phyloP scores from a whole-genome alignment of 2,329 filamentous ascomycete genomes.

The Fusarium virguliforme region DNA sequence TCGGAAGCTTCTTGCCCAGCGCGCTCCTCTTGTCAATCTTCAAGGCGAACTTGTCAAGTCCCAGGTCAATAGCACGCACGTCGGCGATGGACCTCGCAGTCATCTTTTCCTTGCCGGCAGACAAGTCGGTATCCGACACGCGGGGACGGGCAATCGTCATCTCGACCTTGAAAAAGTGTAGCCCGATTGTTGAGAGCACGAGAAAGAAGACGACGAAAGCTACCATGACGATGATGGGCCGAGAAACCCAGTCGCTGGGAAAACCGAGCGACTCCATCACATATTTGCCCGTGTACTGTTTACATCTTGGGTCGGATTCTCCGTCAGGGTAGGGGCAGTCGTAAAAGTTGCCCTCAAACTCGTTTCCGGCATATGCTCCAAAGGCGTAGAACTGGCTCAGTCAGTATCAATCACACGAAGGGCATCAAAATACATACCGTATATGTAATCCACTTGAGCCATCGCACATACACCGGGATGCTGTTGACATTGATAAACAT shows the following conservation, averaged over 20 bases:
- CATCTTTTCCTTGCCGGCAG: conserved; percentile 81
- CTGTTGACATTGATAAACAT: conserved; percentile 83
- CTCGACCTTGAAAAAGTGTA: conserved; percentile 77
- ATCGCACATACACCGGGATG: conserved; percentile 83
- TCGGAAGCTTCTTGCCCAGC: conserved; percentile 66
- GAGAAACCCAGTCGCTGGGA: conserved; percentile 76
- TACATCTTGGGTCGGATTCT: conserved; percentile 75
- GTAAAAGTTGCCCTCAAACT: conserved; percentile 81
- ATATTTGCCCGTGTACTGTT: conserved; percentile 78
- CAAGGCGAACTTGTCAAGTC: conserved; percentile 75
- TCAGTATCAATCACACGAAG: conserved; percentile 35
- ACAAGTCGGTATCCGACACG: conserved; percentile 72
- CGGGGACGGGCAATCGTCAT: conserved; percentile 79
- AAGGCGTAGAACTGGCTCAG: conserved; percentile 75
- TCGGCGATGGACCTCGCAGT: conserved; percentile 66
- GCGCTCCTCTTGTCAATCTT: conserved; percentile 74
- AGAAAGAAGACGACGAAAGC: conserved; percentile 77
- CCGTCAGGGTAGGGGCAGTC: conserved; percentile 78
- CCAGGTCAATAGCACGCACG: conserved; percentile 75
- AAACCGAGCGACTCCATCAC: conserved; percentile 80
- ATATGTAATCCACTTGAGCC: conserved; percentile 80
- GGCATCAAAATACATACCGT: conserved; percentile 59
- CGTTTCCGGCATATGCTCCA: conserved; percentile 79
- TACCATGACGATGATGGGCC: conserved; percentile 75
- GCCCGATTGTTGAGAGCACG: conserved; percentile 71